phyloP scores from a whole-genome alignment of 1,139 yeast species.

The Yamadazyma trypodendri region DNA sequence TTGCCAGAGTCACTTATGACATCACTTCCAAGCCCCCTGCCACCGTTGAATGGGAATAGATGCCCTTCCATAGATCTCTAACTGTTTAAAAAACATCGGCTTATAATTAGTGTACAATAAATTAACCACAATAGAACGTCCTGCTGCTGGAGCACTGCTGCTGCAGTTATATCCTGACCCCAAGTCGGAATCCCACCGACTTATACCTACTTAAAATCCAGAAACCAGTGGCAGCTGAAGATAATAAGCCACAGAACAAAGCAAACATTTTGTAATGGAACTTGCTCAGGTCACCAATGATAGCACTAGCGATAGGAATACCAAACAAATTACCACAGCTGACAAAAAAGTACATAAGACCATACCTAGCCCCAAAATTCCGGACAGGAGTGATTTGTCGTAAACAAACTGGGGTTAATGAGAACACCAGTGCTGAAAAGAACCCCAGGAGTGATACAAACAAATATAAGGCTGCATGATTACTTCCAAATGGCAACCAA shows the following conservation, averaged over 20 bases:
- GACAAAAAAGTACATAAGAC: constrained; percentile 37
- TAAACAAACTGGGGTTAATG: constrained; percentile 40
- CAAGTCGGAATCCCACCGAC: constrained; percentile 32
- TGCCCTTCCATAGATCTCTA: not conserved
- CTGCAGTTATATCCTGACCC: constrained; percentile 25
- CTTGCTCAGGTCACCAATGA: constrained; percentile 33
- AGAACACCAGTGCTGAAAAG: constrained; percentile 30
- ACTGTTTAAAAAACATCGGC: constrained; percentile 2
- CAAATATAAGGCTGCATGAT: constrained; percentile 29
- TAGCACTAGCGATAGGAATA: constrained; percentile 45
- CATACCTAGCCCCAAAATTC: constrained; percentile 43
- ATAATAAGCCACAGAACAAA: constrained; percentile 33
- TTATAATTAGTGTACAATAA: constrained; percentile 9
- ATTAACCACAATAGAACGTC: constrained; percentile 2
- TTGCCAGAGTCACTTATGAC: constrained; percentile 97
- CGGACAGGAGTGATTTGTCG: constrained; percentile 33
- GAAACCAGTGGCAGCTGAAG: constrained; percentile 26
- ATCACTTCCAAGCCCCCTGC: constrained; percentile 99
- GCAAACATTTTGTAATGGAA: constrained; percentile 35
- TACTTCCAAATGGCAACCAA: constrained; percentile 42
- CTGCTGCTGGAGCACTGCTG: not conserved
- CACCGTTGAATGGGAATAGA: constrained; percentile 97
- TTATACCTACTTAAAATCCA: constrained; percentile 35
- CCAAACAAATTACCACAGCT: constrained; percentile 42
- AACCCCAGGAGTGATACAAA: constrained; percentile 28